phyloP scores from a whole-genome alignment of 2,329 filamentous ascomycete species.

The Venturia carpophila region DNA sequence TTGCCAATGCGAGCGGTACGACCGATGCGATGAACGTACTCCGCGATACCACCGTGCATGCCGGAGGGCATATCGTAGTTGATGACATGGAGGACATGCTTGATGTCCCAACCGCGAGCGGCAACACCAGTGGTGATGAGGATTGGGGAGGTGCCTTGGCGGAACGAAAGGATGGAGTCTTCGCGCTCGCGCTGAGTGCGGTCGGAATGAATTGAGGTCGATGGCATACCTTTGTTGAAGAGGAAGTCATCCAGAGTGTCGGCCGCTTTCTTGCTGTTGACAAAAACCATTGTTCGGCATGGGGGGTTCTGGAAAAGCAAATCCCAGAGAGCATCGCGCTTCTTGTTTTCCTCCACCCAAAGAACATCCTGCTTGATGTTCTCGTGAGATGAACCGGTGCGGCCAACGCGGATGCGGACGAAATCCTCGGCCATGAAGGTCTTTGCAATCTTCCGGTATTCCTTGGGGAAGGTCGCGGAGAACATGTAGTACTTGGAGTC shows the following conservation, averaged over 20 bases:
- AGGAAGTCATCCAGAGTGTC: constrained; percentile 84
- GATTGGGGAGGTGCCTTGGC: constrained; percentile 64
- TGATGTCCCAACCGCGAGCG: constrained; percentile 81
- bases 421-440: constrained; percentile 66
- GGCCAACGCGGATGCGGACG: constrained; percentile 76
- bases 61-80: constrained; percentile 79
- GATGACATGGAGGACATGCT: constrained; percentile 81
- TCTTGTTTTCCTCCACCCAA: constrained; percentile 55
- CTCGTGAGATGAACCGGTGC: constrained; percentile 69
- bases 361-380: constrained; percentile 77
- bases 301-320: constrained; percentile 63
- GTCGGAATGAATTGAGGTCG: constrained; percentile 79
- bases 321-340: constrained; percentile 64
- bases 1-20: constrained; percentile 93
- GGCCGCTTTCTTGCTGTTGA: constrained; percentile 69
- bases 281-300: constrained; percentile 75
- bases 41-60: constrained; percentile 73
- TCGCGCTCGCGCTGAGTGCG: constrained; percentile 88
- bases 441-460: constrained; percentile 66
- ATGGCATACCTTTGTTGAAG: constrained; percentile 70
- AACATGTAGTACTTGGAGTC: constrained; percentile 73
- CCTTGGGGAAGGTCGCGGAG: constrained; percentile 86
- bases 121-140: constrained; percentile 80
- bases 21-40: constrained; percentile 92
- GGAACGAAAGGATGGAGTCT: constrained; percentile 72